Percentiles rank a stretch among this genome's conserved stretches.
Conservation (phyloP, 768 basidiomycete species). For the Calvatia gigantea region DNA sequence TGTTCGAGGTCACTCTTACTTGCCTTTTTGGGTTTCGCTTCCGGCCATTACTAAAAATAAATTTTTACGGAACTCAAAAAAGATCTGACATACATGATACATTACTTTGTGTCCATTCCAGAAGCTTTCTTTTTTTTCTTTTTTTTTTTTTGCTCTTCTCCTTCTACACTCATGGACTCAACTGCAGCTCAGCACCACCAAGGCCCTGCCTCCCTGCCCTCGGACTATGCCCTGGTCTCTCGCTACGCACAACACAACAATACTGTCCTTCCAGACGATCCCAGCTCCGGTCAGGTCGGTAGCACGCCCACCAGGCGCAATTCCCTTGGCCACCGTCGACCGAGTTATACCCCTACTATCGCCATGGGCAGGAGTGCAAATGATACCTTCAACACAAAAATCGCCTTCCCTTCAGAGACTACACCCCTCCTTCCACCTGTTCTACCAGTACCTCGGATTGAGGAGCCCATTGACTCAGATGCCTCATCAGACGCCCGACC, state of each 20-base stretch:
- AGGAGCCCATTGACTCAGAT: constrained; percentile 41
- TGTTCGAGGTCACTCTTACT: background rate
- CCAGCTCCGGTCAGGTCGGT: background rate
- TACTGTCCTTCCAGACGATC: background rate
- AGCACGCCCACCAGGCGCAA: constrained; percentile 9
- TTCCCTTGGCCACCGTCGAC: background rate
- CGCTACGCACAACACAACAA: constrained; percentile 36
- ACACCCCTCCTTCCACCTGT: constrained; percentile 52
- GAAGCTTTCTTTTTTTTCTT: background rate
- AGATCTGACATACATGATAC: too few species aligned
- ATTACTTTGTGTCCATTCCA: too few species aligned
- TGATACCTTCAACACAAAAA: background rate
- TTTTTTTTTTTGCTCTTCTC: constrained; percentile 4
- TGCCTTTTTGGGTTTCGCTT: constrained; percentile 3
- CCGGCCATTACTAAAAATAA: background rate
- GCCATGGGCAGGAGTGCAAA: constrained; percentile 1
- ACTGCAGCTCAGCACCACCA: constrained; percentile 52
- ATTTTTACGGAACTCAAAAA: too few species aligned
- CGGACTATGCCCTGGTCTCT: constrained; percentile 64
- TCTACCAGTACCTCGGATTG: constrained; percentile 53
- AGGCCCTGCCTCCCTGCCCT: constrained; percentile 55
- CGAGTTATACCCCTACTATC: background rate
- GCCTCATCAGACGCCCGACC: constrained; percentile 27
- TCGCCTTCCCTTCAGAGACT: constrained; percentile 34
- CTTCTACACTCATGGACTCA: constrained; percentile 43